These are phyloP conservation scores for Fusarium sp. DNA, from an alignment of 2,329 filamentous ascomycete genomes.

Conservation along the genomic window DNA sequence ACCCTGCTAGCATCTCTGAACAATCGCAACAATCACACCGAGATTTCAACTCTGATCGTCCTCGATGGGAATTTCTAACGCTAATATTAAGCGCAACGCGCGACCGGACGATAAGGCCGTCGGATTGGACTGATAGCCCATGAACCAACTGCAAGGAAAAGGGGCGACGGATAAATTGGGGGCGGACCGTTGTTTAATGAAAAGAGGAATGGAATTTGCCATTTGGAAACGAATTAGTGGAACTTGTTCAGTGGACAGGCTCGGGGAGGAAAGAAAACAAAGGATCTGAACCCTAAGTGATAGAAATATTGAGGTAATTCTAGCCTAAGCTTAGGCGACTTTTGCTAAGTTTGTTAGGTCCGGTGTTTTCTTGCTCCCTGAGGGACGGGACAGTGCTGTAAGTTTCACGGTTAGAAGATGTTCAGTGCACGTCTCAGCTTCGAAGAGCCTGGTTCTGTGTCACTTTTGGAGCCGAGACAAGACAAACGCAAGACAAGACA, in stretches of 20 bases:
- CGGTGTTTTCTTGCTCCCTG: no score
- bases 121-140: neutral
- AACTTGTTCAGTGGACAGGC: neutral
- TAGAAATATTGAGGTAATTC: no score
- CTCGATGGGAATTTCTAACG: neutral
- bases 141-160: constrained; percentile 1
- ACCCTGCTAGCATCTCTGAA: neutral
- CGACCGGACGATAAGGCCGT: neutral
- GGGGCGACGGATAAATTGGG: constrained; percentile 21
- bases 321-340: no score
- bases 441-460: neutral
- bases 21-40: constrained; percentile 10
- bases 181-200: constrained; percentile 26
- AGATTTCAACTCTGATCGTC: neutral
- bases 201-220: no score
- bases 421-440: neutral
- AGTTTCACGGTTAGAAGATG: neutral
- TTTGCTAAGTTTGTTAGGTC: no score
- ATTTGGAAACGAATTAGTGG: constrained; percentile 12
- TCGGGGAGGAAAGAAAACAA: no score
- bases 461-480: constrained; percentile 7
- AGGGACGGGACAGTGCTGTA: neutral
- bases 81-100: neutral
- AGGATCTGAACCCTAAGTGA: no score
- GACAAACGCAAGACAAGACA: constrained; percentile 3